Percentiles rank a stretch among this genome's conserved stretches.
Conservation (phyloP, 208 protist genomes). For the Leishmania aethiopica region DNA sequence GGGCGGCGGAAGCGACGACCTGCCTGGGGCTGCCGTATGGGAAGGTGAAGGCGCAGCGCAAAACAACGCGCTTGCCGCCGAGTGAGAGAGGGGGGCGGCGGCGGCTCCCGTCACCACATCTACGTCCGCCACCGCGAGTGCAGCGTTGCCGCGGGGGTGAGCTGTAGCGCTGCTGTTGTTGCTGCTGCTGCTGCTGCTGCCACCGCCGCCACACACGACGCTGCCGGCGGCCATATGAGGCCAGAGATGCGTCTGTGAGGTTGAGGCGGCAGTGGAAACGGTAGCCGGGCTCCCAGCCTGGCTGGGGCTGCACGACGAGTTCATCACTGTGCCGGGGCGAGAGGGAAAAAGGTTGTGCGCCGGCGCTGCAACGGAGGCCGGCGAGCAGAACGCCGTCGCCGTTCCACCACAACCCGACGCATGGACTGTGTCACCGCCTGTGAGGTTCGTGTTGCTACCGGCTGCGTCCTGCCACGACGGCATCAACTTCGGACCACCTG, state of each 20-base stretch:
- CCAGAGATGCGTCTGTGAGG: constrained; percentile 4
- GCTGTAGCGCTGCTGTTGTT: neutral
- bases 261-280: neutral
- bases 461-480: constrained; percentile 14
- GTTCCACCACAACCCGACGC: neutral
- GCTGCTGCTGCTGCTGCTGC: neutral
- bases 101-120: neutral
- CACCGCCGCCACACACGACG: neutral
- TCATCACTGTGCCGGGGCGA: neutral
- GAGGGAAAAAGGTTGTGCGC: constrained; percentile 9
- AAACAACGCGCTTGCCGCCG: neutral
- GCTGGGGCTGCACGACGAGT: constrained; percentile 1
- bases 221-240: neutral
- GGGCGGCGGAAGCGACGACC: neutral
- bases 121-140: neutral
- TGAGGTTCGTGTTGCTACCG: neutral
- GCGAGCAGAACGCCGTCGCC: constrained; percentile 9
- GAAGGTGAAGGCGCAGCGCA: neutral
- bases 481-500: constrained; percentile 10
- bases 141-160: neutral
- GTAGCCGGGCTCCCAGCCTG: constrained; percentile 8
- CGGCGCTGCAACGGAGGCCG: neutral
- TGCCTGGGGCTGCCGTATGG: neutral
- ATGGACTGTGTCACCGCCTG: neutral
- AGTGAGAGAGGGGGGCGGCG: neutral